Base-by-base conservation (phyloP, 2,329 filamentous ascomycete genomes). In the Meredithiella fracta region DNA sequence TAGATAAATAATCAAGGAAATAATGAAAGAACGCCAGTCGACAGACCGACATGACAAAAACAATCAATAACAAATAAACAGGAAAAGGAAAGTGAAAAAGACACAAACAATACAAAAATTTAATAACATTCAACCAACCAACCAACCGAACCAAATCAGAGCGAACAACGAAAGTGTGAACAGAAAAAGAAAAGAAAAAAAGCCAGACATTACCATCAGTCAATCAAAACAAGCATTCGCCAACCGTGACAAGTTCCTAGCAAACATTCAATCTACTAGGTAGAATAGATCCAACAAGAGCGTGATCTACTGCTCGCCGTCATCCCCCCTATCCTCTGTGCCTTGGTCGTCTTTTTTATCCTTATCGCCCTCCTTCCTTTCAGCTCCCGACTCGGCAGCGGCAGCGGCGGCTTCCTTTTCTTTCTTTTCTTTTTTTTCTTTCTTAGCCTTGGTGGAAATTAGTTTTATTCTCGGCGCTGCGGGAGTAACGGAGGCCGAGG, bases 381-480 rank as follows among this genome's bases (percentile, higher is more conserved):
- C 50, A 14, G 25, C 50, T n/a, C 23, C 50, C 31, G 23, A 20
- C 8, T 14, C 54, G 20, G 26, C 47, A 38, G 29, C 29, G 11
- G 29, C 29, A 11, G 29, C 29, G 11, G 29, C 29, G 5, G 11
- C 29, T 34, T 34, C 53, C 54, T 57, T 58, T 53, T 60, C 56
- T 47, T 62, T 53, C 56, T 58, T 51, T 58, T 58, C 54, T 59
- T 51, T 56, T 42, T 66, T 62, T 74, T 52, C 80, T 76, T 59
- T 78, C 73, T 60, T 80, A 76, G 63, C 76, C 79, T 62, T n/a
- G n/a, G n/a, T 73, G 73, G 54, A 67, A 65, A 5, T 67, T 64
- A 52, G 68, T 67, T 60, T 67, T 14, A 58, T 58, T 17, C 57
- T 53, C 9, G 53, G 57, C 38, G 38, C 49, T 6, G 50, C 31